These are phyloP conservation scores for Pichia insulana DNA, from an alignment of 805 yeast genomes.

Conservation along the genomic window DNA sequence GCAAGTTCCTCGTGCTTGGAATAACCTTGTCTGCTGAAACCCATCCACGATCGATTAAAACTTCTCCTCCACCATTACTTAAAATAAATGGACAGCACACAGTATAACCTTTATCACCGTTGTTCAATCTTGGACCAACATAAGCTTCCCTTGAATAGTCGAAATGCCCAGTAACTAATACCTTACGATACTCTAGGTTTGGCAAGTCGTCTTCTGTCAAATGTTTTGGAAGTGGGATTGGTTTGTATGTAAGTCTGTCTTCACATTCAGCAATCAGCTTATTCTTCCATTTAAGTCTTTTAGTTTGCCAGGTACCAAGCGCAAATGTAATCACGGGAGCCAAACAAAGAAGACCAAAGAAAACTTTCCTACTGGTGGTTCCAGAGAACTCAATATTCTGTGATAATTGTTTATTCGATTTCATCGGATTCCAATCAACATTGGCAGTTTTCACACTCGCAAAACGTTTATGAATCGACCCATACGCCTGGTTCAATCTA, in stretches of 20 bases:
- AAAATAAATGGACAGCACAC: slow-evolving; percentile 78
- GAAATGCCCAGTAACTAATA: slow-evolving; percentile 67
- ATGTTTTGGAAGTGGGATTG: slow-evolving; percentile 63
- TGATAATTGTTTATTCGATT: slow-evolving; percentile 34
- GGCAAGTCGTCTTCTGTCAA: slow-evolving; percentile 52
- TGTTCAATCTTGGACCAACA: slow-evolving; percentile 79
- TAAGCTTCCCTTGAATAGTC: slow-evolving; percentile 81
- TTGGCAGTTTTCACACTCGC: slow-evolving; percentile 52
- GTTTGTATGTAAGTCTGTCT: slow-evolving; percentile 64
- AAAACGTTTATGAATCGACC: slow-evolving; percentile 13
- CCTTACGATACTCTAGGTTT: slow-evolving; percentile 76
- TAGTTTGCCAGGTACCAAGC: slow-evolving; percentile 89
- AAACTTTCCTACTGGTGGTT: slow-evolving; percentile 20
- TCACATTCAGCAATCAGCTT: slow-evolving; percentile 76
- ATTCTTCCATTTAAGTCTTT: slow-evolving; percentile 81
- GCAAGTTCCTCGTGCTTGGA: slow-evolving; percentile 47
- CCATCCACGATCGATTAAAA: slow-evolving; percentile 91
- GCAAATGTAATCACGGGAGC: slow-evolving; percentile 86
- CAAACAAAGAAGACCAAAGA: slow-evolving; percentile 39
- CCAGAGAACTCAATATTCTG: slow-evolving; percentile 21
- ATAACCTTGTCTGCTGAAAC: slow-evolving; percentile 57
- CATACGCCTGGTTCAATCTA: not conserved
- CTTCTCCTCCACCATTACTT: slow-evolving; percentile 62
- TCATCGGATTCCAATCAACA: slow-evolving; percentile 80
- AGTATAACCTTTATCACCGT: slow-evolving; percentile 68